Evolutionary conservation across 805 yeast species (phyloP), one percentile per base, ranked within the genome.

Genomic region (Cyberlindnera xylosilytica): DNA sequence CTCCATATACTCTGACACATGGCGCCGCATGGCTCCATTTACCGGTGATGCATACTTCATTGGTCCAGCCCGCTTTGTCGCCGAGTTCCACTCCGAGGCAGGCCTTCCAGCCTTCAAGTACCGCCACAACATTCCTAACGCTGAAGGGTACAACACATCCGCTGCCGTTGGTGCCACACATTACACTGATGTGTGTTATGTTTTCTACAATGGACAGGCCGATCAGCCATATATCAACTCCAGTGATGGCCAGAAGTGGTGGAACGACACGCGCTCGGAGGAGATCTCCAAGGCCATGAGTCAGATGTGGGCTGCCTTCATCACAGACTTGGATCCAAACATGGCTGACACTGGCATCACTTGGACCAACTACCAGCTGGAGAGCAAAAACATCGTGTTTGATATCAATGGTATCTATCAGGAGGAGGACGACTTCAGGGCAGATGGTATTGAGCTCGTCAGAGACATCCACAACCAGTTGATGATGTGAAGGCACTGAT

Each of bases 1-100:
- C 22, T 24, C 27, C 30, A 36, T 22, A 11, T 30, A 12, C 26
- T 42, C 24, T 30, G 27, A 35, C 16, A 35, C 36, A 4, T 36
- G 20, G 17, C 34, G 40, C 15, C 39, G 38, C 3, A 13, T 38
- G 18, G 36, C 44, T 10, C 39, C 47, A 2, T 16, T 44, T 13
- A 24, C 20, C 10, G 47, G 51, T 20, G 53, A 51, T 33, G 24
- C 42, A 3, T 41, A 31, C 29, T 51, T 44, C 34, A 37, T 40
- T 30, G 54, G 32, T 9, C 42, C 48, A 15, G 47, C 53, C 3
- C 44, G 52, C 19, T 46, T 34, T n/a, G 31, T 33, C 7, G 15
- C 50, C 10, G 38, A 43, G 33, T 31, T 39, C 28, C 22, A 33
- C 15, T 26, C 45, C 17, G 31, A 29, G 3, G 34, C 29, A 10